Conservation (phyloP, 208 protist genomes). For the Leishmania gerbilli region DNA sequence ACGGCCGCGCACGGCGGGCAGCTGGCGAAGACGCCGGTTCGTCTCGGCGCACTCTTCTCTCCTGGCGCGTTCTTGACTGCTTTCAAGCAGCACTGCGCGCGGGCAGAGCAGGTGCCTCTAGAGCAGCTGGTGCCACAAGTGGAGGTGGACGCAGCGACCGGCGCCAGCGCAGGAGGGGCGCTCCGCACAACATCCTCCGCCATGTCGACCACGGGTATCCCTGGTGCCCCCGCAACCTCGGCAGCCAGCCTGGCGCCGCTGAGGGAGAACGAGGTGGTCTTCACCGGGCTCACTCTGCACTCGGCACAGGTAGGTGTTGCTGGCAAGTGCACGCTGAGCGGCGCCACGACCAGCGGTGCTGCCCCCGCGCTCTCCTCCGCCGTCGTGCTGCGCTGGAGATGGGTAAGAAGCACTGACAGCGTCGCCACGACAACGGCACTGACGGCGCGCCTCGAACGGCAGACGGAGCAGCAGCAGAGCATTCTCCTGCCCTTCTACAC, state of each 20-base stretch:
- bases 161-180: not conserved
- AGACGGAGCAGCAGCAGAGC: slow-evolving; percentile 20
- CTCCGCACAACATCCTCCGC: not conserved
- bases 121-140: slow-evolving; percentile 92
- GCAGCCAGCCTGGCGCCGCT: slow-evolving; percentile 14
- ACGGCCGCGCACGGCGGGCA: slow-evolving; percentile 34
- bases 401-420: slow-evolving; percentile 24
- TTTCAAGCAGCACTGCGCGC: slow-evolving; percentile 95
- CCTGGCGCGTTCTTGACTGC: slow-evolving; percentile 98
- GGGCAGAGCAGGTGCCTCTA: slow-evolving; percentile 84
- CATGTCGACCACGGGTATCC: not conserved
- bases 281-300: slow-evolving; percentile 49
- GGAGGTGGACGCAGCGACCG: slow-evolving; percentile 23
- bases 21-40: slow-evolving; percentile 54
- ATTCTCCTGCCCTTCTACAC: slow-evolving; percentile 88
- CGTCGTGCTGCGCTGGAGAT: slow-evolving; percentile 48
- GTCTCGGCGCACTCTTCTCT: slow-evolving; percentile 95
- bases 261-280: not conserved
- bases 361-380: slow-evolving; percentile 30
- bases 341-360: slow-evolving; percentile 18
- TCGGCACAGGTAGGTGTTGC: slow-evolving; percentile 50
- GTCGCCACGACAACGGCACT: slow-evolving; percentile 29
- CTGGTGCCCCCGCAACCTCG: slow-evolving; percentile 2
- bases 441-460: slow-evolving; percentile 29
- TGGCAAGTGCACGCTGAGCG: slow-evolving; percentile 42